Evolutionary conservation across 116 monocot genomes (phyloP).

Genomic region (Dioscorea cayenensis): DNA sequence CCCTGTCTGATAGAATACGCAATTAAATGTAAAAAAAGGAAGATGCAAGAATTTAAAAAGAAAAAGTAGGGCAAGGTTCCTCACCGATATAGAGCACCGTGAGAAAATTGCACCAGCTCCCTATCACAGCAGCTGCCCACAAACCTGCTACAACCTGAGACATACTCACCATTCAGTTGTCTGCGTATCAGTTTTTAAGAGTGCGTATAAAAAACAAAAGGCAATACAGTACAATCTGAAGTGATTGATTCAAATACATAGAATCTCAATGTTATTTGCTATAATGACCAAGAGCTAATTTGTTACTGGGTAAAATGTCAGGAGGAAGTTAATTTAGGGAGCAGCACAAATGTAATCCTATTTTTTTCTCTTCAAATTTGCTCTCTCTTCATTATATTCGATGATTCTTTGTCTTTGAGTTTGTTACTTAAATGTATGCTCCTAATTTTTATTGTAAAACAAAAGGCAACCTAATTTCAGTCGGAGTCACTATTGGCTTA

Average conservation of each 20-base stretch:
- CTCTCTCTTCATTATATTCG: too few relatives aligned
- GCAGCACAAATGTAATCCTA: too few relatives aligned
- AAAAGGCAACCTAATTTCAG: too few relatives aligned
- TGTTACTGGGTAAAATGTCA: not conserved
- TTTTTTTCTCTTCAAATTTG: too few relatives aligned
- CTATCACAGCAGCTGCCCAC: constrained; percentile 71
- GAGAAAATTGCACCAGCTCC: constrained; percentile 88
- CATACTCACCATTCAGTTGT: not conserved
- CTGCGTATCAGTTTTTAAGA: not conserved
- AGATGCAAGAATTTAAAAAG: too few relatives aligned
- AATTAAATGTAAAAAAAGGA: not conserved
- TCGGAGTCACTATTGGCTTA: too few relatives aligned
- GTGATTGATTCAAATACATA: not conserved
- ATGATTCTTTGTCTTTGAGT: too few relatives aligned
- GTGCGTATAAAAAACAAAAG: too few relatives aligned
- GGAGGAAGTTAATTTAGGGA: not conserved
- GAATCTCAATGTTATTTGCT: not conserved
- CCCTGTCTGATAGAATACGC: too few relatives aligned
- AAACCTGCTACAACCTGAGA: constrained; percentile 57
- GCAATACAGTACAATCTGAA: too few relatives aligned
- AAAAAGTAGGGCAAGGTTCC: not conserved
- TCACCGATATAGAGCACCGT: constrained; percentile 82
- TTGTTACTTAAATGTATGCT: too few relatives aligned
- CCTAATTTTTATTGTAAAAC: too few relatives aligned
- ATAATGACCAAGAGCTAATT: not conserved